These are phyloP conservation scores for Endothia cerciana DNA, from an alignment of 2,329 filamentous ascomycete genomes.

Conservation along the genomic window DNA sequence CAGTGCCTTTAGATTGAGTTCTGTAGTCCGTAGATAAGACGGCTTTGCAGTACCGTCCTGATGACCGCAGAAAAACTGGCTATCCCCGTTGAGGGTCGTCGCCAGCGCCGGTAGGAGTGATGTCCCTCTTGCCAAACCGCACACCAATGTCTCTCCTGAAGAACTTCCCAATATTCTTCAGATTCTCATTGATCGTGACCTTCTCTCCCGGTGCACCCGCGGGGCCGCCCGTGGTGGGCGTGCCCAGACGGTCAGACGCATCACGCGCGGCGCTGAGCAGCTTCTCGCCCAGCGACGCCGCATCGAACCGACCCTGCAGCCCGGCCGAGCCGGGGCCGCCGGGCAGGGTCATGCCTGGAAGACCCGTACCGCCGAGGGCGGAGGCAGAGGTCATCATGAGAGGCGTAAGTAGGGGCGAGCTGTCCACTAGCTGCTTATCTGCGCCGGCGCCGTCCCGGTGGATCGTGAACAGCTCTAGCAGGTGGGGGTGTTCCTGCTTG, in stretches of 20 bases:
- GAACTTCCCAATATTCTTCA: conserved; percentile 96
- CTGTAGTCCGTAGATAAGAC: neutral
- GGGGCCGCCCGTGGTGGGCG: conserved; percentile 46
- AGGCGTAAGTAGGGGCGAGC: conserved; percentile 71
- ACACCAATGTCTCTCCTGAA: conserved; percentile 85
- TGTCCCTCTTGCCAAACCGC: conserved; percentile 69
- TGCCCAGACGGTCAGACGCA: conserved; percentile 77
- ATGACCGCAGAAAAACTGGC: neutral
- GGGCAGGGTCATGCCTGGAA: conserved; percentile 42
- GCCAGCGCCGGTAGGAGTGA: conserved; percentile 39
- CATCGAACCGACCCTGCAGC: conserved; percentile 66
- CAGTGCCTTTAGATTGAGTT: neutral
- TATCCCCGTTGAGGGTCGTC: conserved; percentile 29
- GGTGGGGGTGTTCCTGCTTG: conserved; percentile 78
- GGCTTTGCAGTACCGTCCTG: neutral
- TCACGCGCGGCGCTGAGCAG: conserved; percentile 87
- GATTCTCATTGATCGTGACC: conserved; percentile 84
- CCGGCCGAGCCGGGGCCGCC: conserved; percentile 41
- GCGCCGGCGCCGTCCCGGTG: conserved; percentile 76
- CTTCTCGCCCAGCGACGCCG: conserved; percentile 81
- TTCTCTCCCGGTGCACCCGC: conserved; percentile 50
- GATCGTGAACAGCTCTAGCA: conserved; percentile 81
- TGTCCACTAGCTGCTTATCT: conserved; percentile 71
- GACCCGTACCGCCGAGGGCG: conserved; percentile 41
- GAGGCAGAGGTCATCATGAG: conserved; percentile 56